Percentiles rank a stretch among this genome's conserved stretches.
phyloP scores from a whole-genome alignment of 192 early-diverging fungal species.

The Backusella westeae region DNA sequence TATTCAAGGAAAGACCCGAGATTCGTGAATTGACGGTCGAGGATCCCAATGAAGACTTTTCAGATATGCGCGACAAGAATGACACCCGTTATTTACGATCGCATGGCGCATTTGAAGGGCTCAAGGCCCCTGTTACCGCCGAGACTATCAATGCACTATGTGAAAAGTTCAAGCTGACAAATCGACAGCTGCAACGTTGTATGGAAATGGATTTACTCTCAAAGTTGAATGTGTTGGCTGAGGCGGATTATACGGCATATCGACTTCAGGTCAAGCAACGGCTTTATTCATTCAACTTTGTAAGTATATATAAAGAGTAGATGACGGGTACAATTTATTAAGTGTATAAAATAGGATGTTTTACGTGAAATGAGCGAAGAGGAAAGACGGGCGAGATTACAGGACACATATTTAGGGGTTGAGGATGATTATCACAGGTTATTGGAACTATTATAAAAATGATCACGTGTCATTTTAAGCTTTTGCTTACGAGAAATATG shows the following conservation, averaged over 20 bases:
- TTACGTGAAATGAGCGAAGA: constrained; percentile 59
- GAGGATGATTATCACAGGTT: constrained; percentile 76
- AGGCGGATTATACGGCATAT: constrained; percentile 51
- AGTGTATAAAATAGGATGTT: constrained; percentile 46
- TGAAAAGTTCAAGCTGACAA: constrained; percentile 71
- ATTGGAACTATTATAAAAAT: constrained; percentile 30
- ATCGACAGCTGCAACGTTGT: constrained; percentile 81
- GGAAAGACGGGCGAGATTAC: constrained; percentile 69
- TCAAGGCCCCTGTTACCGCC: constrained; percentile 58
- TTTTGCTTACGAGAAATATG: too few species aligned
- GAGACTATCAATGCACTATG: constrained; percentile 49
- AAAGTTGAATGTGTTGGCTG: constrained; percentile 53
- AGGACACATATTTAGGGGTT: constrained; percentile 71
- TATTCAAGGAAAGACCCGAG: constrained; percentile 42
- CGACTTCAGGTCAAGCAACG: constrained; percentile 83
- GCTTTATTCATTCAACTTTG: constrained; percentile 77
- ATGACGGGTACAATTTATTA: neutral
- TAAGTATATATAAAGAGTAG: constrained; percentile 11
- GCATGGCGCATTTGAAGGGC: constrained; percentile 54
- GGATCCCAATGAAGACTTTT: constrained; percentile 89
- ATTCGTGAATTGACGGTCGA: constrained; percentile 78
- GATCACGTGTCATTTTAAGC: neutral
- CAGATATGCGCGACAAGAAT: constrained; percentile 81
- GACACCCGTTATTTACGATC: constrained; percentile 68
- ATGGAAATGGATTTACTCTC: constrained; percentile 75